Evolutionary conservation across 164 flowering plant species (phyloP).

Genomic region (Nymphaea thermarum): DNA sequence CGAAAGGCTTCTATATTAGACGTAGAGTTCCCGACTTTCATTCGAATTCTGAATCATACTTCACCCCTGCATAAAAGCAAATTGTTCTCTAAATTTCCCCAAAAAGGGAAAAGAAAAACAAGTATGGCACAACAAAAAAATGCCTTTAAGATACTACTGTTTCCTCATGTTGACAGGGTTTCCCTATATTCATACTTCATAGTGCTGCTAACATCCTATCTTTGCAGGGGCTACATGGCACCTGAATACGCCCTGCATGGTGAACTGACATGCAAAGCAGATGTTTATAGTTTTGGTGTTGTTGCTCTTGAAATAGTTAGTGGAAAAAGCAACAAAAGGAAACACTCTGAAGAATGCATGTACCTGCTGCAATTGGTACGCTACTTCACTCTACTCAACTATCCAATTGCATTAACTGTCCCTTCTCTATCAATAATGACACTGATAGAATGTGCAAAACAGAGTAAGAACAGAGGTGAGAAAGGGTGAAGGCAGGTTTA

Average conservation of each 20-base stretch:
- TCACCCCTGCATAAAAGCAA: background rate
- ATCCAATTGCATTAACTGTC: background rate
- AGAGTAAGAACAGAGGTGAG: too few relatives aligned
- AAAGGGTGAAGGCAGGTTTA: too few relatives aligned
- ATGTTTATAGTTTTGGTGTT: constrained; percentile 74
- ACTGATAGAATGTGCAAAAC: too few relatives aligned
- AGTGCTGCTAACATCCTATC: background rate
- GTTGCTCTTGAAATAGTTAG: constrained; percentile 64
- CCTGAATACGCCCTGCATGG: constrained; percentile 86
- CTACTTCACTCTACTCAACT: background rate
- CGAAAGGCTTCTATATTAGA: too few relatives aligned
- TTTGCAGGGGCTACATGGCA: constrained; percentile 63
- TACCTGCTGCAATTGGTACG: constrained; percentile 74
- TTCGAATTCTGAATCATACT: background rate
- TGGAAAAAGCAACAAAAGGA: constrained; percentile 68
- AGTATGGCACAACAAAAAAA: too few relatives aligned
- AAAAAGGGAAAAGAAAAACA: too few relatives aligned
- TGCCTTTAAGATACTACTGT: background rate
- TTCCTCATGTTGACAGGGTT: background rate
- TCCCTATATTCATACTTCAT: background rate
- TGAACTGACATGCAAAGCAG: constrained; percentile 54
- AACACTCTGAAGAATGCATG: constrained; percentile 50
- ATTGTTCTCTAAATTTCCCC: too few relatives aligned
- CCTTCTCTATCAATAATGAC: background rate
- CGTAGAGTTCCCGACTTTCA: background rate